phyloP scores from a whole-genome alignment of 225 moss, liverwort and hornwort species.

The Anthoceros angustus region DNA sequence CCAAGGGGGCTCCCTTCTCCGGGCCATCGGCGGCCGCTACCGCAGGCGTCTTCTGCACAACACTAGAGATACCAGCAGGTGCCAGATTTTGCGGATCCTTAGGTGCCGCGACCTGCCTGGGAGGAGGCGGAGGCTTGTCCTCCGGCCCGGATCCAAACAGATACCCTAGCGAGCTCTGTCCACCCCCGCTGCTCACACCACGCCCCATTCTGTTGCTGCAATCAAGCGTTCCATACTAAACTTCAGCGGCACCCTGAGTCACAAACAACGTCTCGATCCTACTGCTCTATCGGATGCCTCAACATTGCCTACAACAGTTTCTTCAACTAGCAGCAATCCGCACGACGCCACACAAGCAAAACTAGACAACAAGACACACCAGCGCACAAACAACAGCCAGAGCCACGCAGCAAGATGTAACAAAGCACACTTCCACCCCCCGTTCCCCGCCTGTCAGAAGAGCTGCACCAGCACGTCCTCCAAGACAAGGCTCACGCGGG shows the following conservation, averaged over 20 bases:
- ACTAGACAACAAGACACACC: neutral
- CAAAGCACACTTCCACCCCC: neutral
- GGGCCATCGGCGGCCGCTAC: neutral
- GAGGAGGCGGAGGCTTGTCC: neutral
- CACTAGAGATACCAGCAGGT: neutral
- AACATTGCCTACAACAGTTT: neutral
- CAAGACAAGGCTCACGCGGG: neutral
- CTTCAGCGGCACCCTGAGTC: too few relatives aligned
- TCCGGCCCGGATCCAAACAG: neutral
- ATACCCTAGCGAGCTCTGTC: slow-evolving; percentile 2
- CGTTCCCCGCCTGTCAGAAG: neutral
- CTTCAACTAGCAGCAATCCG: neutral
- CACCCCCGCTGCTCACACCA: slow-evolving; percentile 1
- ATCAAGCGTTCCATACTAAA: neutral
- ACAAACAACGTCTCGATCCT: too few relatives aligned
- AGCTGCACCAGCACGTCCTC: too few relatives aligned
- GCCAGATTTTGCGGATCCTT: slow-evolving; percentile 1
- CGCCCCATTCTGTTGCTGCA: neutral
- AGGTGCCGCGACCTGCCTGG: neutral
- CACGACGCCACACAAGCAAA: neutral
- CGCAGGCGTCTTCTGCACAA: neutral
- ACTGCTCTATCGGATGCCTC: neutral
- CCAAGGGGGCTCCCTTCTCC: slow-evolving; percentile 50
- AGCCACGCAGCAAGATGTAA: neutral
- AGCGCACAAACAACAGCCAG: neutral